A percentile compares a stretch with the other conserved stretches of the same genome.
phyloP scores from a whole-genome alignment of 805 yeast genomes.

The Lachancea cidri region DNA sequence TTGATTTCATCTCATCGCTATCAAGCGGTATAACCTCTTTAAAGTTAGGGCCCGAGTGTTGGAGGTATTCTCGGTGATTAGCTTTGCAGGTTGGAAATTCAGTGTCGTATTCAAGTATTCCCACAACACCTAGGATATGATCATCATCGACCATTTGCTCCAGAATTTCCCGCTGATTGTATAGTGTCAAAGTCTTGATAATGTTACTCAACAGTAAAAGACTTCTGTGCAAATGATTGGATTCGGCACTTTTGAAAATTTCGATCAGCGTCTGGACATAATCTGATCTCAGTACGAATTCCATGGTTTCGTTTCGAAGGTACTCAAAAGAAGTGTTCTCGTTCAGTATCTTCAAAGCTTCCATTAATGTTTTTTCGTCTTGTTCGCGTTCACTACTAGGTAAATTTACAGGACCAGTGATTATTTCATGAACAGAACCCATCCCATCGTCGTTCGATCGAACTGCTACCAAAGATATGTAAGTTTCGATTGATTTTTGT shows the following conservation, averaged over 20 bases:
- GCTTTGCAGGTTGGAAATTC: slow-evolving; percentile 79
- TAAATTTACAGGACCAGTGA: slow-evolving; percentile 71
- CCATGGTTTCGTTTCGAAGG: slow-evolving; percentile 53
- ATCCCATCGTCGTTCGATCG: slow-evolving; percentile 41
- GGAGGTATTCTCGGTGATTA: slow-evolving; percentile 66
- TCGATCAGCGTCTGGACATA: slow-evolving; percentile 50
- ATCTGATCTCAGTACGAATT: slow-evolving; percentile 47
- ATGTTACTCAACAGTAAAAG: slow-evolving; percentile 69
- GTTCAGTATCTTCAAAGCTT: slow-evolving; percentile 50
- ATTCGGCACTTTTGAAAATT: slow-evolving; percentile 55
- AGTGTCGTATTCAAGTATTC: slow-evolving; percentile 85
- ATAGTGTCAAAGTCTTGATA: slow-evolving; percentile 61
- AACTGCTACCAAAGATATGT: slow-evolving; percentile 70
- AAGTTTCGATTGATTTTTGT: slow-evolving; percentile 56
- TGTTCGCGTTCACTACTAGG: slow-evolving; percentile 53
- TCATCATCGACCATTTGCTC: slow-evolving; percentile 54
- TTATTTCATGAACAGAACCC: slow-evolving; percentile 62
- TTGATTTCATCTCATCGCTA: slow-evolving; percentile 42
- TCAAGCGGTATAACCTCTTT: slow-evolving; percentile 67
- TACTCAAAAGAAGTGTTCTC: slow-evolving; percentile 58
- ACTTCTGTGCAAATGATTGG: slow-evolving; percentile 43
- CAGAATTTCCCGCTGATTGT: slow-evolving; percentile 61
- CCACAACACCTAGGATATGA: slow-evolving; percentile 54
- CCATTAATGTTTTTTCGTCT: slow-evolving; percentile 42
- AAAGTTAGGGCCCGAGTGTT: slow-evolving; percentile 44